Base-by-base conservation (phyloP, 306 rosid species). In the Cucurbita argyrosperma region DNA sequence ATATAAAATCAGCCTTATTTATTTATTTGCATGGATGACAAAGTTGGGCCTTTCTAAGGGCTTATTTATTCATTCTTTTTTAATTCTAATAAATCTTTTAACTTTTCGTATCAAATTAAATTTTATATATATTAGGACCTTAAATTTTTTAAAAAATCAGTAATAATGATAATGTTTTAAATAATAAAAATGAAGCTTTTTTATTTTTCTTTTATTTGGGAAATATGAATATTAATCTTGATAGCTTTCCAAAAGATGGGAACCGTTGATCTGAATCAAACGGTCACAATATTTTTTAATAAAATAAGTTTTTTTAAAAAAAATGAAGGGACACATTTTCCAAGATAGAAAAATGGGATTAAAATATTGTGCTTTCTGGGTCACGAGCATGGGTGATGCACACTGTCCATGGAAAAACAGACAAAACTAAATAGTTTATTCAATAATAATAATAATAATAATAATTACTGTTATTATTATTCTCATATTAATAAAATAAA, bases 321-420 rank as follows among this genome's bases (percentile, higher is more conserved):
- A 18, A 72, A 59, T 4, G 57, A 59, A 72, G 70, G 78, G 45
- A 51, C 89, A 80, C 87, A 82, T 86, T 82, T 87, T 78, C 86
- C 88, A 46, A 78, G 82, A 60, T 26, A 49, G 58, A 18, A 21
- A 39, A 26, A 53, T 60, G 69, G 78, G 80, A 79, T 76, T 57
- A 74, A 50, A 63, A 49, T 76, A 49, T 56, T 47, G 70, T 53
- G 67, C 37, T 45, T 83, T 77, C 53, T 51, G 74, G 82, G 84
- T 76, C 67, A 52, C 83, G 72, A 78, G 89, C 92, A 87, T 89
- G 92, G 87, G 96, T 78, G 74, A 46, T 26, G 90, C 96, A 83
- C 87, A 84, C 78, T 75, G 49, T 68, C 72, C 69, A 70, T 39
- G 59, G 74, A 77, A 80, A 82, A 61, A 79, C 80, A 73, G 83